Base-by-base conservation (phyloP, 768 basidiomycete genomes). In the Tricholoma furcatifolium region DNA sequence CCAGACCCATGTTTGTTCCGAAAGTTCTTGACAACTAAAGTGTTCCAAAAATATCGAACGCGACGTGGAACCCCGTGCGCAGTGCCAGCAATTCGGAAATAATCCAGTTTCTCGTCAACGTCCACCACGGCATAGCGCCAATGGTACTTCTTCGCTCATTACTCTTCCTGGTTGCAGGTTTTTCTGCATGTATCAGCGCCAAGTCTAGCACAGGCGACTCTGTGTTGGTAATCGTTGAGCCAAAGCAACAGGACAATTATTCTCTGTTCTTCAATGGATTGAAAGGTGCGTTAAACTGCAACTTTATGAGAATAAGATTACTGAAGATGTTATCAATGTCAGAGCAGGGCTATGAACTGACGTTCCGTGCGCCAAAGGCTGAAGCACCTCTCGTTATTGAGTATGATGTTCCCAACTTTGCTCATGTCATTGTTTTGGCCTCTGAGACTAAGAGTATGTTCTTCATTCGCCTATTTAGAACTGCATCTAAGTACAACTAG, bases 341-440 rank as follows among this genome's bases (percentile, higher is more conserved):
- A 95, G 91, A 82, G 43, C 76, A 84, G 55, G 96, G 96, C 8
- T 97, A 90, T 69, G 76, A 90, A 46, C 73, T 98, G 42, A 93
- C 89, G 0, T 93, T 95, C 76, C 87, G 94, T 47, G 76, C 79
- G 18, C 91, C 94, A 14, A 91, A 85, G 68, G 89, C 88, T 47
- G 80, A 82, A 41, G 71, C 70, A 43, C 88, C 91, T 9, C 68
- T 77, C 20, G 69, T 93, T 36, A 73, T 87, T 20, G 76, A 86
- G 62, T 84, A 87, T 66, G 91, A 84, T 60, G 78, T 87, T 18
- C 81, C 87, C 35, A 74, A 79, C 43, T 97, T 92, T 70, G 81
- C 85, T 43, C 93, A 98, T 65, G 82, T 97, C 69, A 82, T 98
- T 57, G 67, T 98, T 57, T 87, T 97, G 55, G 81, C 93, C 1